Percentiles rank a stretch among this genome's conserved stretches.
phyloP scores from a whole-genome alignment of 108 stramenopile genomes.

The Seminavis robusta region DNA sequence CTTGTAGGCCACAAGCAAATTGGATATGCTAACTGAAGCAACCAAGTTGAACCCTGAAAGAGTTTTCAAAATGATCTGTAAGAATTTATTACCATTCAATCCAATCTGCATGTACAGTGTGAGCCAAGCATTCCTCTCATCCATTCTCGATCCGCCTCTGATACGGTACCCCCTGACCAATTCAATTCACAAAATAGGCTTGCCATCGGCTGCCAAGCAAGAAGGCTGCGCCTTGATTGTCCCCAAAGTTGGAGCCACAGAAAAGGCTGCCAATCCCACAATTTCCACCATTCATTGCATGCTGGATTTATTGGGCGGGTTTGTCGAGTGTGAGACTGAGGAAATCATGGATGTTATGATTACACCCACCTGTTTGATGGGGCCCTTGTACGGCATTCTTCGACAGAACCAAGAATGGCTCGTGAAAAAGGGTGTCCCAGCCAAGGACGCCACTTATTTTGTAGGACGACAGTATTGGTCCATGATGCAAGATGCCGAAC shows the following conservation, averaged over 20 bases:
- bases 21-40: conserved; percentile 17
- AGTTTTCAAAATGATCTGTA: conserved; percentile 83
- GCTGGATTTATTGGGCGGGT: conserved; percentile 42
- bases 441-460: conserved; percentile 36
- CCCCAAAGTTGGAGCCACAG: conserved; percentile 1
- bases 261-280: not conserved
- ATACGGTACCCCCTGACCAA: no score
- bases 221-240: conserved; percentile 38
- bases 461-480: conserved; percentile 52
- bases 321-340: conserved; percentile 41
- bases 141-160: no score
- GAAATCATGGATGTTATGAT: conserved; percentile 56
- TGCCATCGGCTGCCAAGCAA: conserved; percentile 56
- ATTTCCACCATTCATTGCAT: not conserved
- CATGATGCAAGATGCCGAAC: conserved; percentile 65
- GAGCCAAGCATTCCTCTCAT: no score
- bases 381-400: conserved; percentile 60
- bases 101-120: no score
- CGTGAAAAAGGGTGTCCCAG: conserved; percentile 32
- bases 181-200: no score
- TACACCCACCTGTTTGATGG: conserved; percentile 55
- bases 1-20: conserved; percentile 30
- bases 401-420: conserved; percentile 54
- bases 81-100: not conserved
- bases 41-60: conserved; percentile 14